Base-by-base conservation (phyloP, 768 basidiomycete species). In the Dioszegia hungarica region DNA sequence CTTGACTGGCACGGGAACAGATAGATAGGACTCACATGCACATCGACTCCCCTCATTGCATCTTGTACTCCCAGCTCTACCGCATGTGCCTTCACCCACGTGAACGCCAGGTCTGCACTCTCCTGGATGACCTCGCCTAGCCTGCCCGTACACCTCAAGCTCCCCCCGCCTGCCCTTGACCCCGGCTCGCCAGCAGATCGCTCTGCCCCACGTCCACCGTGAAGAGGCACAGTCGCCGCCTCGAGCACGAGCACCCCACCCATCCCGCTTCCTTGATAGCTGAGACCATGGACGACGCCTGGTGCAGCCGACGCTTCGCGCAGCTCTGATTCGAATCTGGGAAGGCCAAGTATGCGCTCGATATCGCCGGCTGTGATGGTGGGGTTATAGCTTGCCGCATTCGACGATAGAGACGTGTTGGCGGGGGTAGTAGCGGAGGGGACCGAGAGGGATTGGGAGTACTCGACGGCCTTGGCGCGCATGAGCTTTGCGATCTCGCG, bases 101-200 rank as follows among this genome's bases (percentile, higher is more conserved):
- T 91, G 66, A 95, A 77, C 1, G 90, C 90, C 41, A 97, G 79
- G 70, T 90, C 88, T 8, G 86, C 90, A 59, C 88, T 90, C 79
- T 97, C 92, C 74, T 87, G 87, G 78, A 95, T 91, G 17, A 92
- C 90, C 50, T 90, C 89, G 3, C 91, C 91, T 39, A 94, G 75
- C 65, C 85, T 86, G 4, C 91, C 91, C 0, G 90, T 94, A 60
- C 90, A 75, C 67, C 85, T 86, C 61, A 94, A 75, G 54, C 77
- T 77, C 1, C 91, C 91, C 19, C 76, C 76, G 1, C 90, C 91
- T 3, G n/a, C n/a, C n/a, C n/a, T n/a, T n/a, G n/a, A n/a, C n/a
- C n/a, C n/a, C n/a, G n/a, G n/a, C n/a, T n/a, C n/a, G n/a, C n/a
- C n/a, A n/a, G n/a, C n/a, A n/a, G n/a, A n/a, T n/a, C n/a, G n/a